These are phyloP conservation scores for Beauveria sp. DNA, from an alignment of 2,329 filamentous ascomycete species.

Conservation along the genomic window DNA sequence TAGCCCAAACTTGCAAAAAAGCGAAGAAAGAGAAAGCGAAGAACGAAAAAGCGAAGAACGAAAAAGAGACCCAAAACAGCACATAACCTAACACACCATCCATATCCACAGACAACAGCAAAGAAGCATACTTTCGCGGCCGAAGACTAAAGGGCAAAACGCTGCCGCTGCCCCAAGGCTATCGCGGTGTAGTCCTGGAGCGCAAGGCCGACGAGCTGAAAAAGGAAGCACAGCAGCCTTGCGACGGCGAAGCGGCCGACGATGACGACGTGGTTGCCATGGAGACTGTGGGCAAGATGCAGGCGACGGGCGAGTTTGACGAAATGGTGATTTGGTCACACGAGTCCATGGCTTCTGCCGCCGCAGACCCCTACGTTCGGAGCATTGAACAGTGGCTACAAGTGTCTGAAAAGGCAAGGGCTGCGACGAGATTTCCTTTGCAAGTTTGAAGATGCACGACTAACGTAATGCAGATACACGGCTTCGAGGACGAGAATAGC, in stretches of 20 bases:
- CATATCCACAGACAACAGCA: slow-evolving; percentile 37
- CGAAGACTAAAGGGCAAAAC: slow-evolving; percentile 65
- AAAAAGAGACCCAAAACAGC: no score
- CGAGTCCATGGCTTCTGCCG: slow-evolving; percentile 55
- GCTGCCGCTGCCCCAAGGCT: slow-evolving; percentile 62
- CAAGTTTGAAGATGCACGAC: neutral
- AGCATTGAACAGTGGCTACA: slow-evolving; percentile 74
- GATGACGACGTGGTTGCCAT: slow-evolving; percentile 36
- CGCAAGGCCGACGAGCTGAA: slow-evolving; percentile 30
- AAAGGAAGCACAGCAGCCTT: slow-evolving; percentile 25
- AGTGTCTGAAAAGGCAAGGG: slow-evolving; percentile 57
- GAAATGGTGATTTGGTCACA: slow-evolving; percentile 79
- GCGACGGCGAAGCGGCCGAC: slow-evolving; percentile 13
- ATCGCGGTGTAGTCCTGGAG: slow-evolving; percentile 56
- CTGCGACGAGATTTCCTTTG: no score
- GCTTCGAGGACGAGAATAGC: neutral
- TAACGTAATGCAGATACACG: neutral
- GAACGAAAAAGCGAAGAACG: no score
- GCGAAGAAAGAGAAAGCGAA: no score
- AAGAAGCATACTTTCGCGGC: slow-evolving; percentile 66
- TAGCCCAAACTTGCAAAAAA: neutral
- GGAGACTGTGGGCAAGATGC: slow-evolving; percentile 48
- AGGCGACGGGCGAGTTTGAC: slow-evolving; percentile 62
- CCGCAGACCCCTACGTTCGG: slow-evolving; percentile 62
- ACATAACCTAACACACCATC: neutral